Percentiles rank a stretch among this genome's conserved stretches.
Conservation (phyloP, 331 rosid genomes). For the Quercus lobata region DNA sequence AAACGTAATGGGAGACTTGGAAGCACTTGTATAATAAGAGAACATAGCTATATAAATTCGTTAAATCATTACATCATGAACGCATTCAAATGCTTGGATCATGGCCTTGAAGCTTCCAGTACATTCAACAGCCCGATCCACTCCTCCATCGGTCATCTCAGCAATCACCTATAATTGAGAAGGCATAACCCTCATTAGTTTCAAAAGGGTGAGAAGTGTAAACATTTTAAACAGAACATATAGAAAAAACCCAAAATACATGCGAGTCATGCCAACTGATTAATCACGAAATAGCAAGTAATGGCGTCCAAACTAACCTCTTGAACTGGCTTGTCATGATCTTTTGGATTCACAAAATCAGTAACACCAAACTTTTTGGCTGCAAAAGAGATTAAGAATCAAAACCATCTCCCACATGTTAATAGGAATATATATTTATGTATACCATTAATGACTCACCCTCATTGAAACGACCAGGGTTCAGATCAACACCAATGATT, state of each 20-base stretch:
- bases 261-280: neutral
- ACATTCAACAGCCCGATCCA: constrained; percentile 86
- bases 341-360: constrained; percentile 91
- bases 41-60: neutral
- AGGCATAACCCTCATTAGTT: neutral
- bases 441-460: constrained; percentile 24
- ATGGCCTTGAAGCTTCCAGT: constrained; percentile 89
- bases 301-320: constrained; percentile 42
- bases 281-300: neutral
- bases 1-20: neutral
- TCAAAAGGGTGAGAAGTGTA: neutral
- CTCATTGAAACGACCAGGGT: constrained; percentile 42
- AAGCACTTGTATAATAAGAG: neutral
- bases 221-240: neutral
- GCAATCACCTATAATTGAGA: constrained; percentile 54
- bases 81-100: constrained; percentile 92
- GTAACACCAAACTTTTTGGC: constrained; percentile 92
- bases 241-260: neutral
- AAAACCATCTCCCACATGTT: neutral
- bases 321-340: constrained; percentile 79
- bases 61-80: constrained; percentile 62
- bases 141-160: constrained; percentile 84
- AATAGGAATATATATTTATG: neutral
- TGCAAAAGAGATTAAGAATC: constrained; percentile 22
- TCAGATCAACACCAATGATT: constrained; percentile 63